Percentiles rank a stretch among this genome's conserved stretches.
Conservation (phyloP, 768 basidiomycete genomes). For the Boletales sp. region DNA sequence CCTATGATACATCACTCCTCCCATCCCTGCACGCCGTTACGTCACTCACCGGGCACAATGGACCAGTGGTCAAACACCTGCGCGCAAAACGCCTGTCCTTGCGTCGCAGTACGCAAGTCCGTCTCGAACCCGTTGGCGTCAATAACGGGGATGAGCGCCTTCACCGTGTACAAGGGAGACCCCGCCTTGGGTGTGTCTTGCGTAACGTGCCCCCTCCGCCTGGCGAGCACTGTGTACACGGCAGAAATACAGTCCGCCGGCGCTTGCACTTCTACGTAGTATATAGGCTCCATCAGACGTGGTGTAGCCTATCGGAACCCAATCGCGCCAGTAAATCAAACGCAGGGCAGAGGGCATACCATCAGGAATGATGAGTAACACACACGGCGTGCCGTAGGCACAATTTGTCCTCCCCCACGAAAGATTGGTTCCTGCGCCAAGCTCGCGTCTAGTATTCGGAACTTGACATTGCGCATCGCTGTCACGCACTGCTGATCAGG, state of each 20-base stretch:
- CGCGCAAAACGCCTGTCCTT: constrained; percentile 98
- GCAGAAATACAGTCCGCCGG: constrained; percentile 98
- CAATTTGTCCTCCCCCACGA: constrained; percentile 97
- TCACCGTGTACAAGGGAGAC: constrained; percentile 95
- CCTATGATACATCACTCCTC: constrained; percentile 41
- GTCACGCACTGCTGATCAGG: not conserved
- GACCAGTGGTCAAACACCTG: constrained; percentile 99
- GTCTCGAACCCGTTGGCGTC: constrained; percentile 99
- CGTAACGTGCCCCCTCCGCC: constrained; percentile 98
- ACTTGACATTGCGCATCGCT: constrained; percentile 99
- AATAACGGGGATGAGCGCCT: constrained; percentile 96
- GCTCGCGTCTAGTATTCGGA: constrained; percentile 89
- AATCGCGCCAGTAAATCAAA: not conserved
- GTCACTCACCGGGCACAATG: constrained; percentile 83
- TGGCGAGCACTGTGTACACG: constrained; percentile 97
- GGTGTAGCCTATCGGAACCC: constrained; percentile 73
- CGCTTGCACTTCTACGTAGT: constrained; percentile 99
- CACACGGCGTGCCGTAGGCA: constrained; percentile 96
- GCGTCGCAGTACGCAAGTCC: constrained; percentile 93
- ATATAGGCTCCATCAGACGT: constrained; percentile 93
- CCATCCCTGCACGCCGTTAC: not conserved
- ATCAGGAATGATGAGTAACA: constrained; percentile 99
- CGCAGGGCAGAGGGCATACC: constrained; percentile 43
- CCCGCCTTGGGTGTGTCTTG: constrained; percentile 98
- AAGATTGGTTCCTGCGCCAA: constrained; percentile 95